Percentiles rank a stretch among this genome's conserved stretches.
These are phyloP conservation scores for Aspergillus pseudonomiae DNA, from an alignment of 2,329 filamentous ascomycete genomes.

Conservation along the genomic window DNA sequence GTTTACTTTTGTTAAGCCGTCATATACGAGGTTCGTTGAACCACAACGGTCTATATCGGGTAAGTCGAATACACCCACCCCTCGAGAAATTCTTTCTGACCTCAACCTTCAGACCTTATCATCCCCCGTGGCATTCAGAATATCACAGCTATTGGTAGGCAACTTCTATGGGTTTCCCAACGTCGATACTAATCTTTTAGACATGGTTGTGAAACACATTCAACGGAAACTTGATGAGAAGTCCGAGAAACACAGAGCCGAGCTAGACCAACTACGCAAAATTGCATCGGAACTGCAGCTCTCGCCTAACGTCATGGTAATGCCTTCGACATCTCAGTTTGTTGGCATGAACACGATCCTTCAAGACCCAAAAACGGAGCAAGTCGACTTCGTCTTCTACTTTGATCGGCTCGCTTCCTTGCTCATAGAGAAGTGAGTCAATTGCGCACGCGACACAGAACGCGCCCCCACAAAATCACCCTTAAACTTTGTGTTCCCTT, in stretches of 20 bases:
- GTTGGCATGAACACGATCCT: slow-evolving; percentile 89
- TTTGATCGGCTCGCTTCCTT: slow-evolving; percentile 88
- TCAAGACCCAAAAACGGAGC: slow-evolving; percentile 73
- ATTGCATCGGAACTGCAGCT: slow-evolving; percentile 72
- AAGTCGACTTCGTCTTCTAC: slow-evolving; percentile 96
- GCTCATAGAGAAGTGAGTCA: slow-evolving; percentile 68
- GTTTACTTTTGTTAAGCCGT: slow-evolving; percentile 95
- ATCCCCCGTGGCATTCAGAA: slow-evolving; percentile 95
- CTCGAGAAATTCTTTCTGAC: slow-evolving; percentile 13
- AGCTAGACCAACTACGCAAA: slow-evolving; percentile 74
- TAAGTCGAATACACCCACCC: slow-evolving; percentile 40
- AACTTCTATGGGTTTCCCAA: not conserved
- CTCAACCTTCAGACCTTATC: slow-evolving; percentile 70
- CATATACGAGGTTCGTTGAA: slow-evolving; percentile 91
- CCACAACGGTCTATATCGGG: slow-evolving; percentile 85
- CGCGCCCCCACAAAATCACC: not conserved
- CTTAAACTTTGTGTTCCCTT: not conserved
- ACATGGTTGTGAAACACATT: slow-evolving; percentile 93
- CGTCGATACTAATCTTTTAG: slow-evolving; percentile 45
- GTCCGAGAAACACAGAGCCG: slow-evolving; percentile 78
- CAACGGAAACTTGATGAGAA: slow-evolving; percentile 85
- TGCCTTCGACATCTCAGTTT: slow-evolving; percentile 79
- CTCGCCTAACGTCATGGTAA: slow-evolving; percentile 72
- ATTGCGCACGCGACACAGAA: not conserved
- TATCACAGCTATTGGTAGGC: slow-evolving; percentile 73